Evolutionary conservation across 2,329 filamentous ascomycete genomes (phyloP), one percentile per base, ranked within the genome.

Genomic region (Colletotrichum spaethianum): DNA sequence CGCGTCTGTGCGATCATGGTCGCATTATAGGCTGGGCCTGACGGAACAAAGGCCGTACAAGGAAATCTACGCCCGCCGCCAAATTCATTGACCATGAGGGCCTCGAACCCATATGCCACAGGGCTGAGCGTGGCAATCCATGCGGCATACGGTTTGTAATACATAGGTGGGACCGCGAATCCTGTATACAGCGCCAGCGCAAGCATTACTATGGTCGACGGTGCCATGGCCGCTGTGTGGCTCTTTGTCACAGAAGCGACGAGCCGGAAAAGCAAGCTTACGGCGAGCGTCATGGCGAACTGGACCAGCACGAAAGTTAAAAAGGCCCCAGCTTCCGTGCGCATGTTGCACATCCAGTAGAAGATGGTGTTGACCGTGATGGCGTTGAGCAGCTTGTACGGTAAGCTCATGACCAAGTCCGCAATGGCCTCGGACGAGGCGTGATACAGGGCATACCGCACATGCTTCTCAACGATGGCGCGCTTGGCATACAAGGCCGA

Each of bases 261-360:
- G 83, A 91, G 90, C 4, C 92, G 87, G 79, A 92, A 93, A 36
- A 93, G 80, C 6, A 90, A 85, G 0, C 90, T 92, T 70, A 93
- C 85, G 69, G 86, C 88, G 42, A 93, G 85, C 0, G 90, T 91
- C 2, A 83, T 89, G n/a, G 75, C 74, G 50, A 78, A 91, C 62
- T 92, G 87, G 75, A 93, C 89, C 18, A 93, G 83, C 79, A 91
- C 84, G 79, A 90, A 91, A 75, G 91, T 92, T 77, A 88, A 92
- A 81, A 93, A 93, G 73, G 75, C 75, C 1, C 76, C 79, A 0
- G 75, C 76, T 42, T 78, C 75, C 9, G 72, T 63, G 59, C 79
- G 75, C 55, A 81, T 60, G 2, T 73, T 75, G 4, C 75, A 75
- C 79, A 82, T 82, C 59, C 80, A 81, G 70, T 81, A 82, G 60